A percentile compares a stretch with the other conserved stretches of the same genome.
These are phyloP conservation scores for Phialocephala subalpina DNA, from an alignment of 2,329 filamentous ascomycete species.

Conservation along the genomic window DNA sequence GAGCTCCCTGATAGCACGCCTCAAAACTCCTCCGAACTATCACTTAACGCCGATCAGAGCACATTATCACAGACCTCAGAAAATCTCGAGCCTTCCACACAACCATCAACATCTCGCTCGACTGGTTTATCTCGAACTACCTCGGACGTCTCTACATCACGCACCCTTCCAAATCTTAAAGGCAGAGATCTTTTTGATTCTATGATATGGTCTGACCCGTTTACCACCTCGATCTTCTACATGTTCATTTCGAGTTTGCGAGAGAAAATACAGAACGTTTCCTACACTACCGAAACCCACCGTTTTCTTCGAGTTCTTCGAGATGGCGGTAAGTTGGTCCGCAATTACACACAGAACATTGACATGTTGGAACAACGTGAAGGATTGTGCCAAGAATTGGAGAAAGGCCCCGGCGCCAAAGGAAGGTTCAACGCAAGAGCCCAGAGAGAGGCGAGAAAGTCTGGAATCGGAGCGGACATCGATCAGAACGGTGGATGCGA, in stretches of 20 bases:
- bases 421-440: slow-evolving; percentile 59
- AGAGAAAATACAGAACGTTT: slow-evolving; percentile 68
- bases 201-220: slow-evolving; percentile 73
- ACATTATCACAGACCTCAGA: background rate
- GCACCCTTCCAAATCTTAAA: slow-evolving; percentile 66
- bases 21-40: background rate
- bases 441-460: slow-evolving; percentile 36
- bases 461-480: slow-evolving; percentile 27
- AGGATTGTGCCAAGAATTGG: slow-evolving; percentile 69
- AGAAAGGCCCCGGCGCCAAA: slow-evolving; percentile 67
- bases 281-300: slow-evolving; percentile 69
- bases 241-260: slow-evolving; percentile 74
- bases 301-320: slow-evolving; percentile 73
- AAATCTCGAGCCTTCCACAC: background rate
- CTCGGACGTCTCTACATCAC: slow-evolving; percentile 19
- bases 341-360: slow-evolving; percentile 81
- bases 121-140: background rate
- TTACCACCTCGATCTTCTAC: slow-evolving; percentile 75
- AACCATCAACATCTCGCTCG: background rate
- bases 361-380: slow-evolving; percentile 77
- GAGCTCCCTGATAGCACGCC: background rate
- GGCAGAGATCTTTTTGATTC: slow-evolving; percentile 76
- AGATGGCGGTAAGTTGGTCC: slow-evolving; percentile 71
- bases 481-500: slow-evolving; percentile 42
- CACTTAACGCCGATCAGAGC: background rate